These are phyloP conservation scores for Ophiostoma montium DNA, from an alignment of 2,329 filamentous ascomycete genomes.

Conservation along the genomic window DNA sequence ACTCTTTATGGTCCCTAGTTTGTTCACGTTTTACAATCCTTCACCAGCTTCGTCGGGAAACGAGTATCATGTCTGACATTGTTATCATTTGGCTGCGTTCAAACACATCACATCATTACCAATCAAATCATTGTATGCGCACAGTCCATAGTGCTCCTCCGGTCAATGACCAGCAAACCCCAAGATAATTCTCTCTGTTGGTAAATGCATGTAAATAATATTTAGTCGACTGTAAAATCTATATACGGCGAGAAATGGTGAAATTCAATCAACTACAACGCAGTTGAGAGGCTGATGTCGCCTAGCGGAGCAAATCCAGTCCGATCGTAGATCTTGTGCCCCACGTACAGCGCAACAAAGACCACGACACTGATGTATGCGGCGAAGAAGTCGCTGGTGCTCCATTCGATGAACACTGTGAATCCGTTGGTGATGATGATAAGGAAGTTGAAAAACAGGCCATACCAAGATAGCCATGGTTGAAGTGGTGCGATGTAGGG, in stretches of 20 bases:
- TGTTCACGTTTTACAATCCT: too few relatives aligned
- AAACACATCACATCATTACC: too few relatives aligned
- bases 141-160: too few relatives aligned
- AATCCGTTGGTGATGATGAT: slow-evolving; percentile 57
- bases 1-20: too few relatives aligned
- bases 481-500: slow-evolving; percentile 26
- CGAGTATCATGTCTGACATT: too few relatives aligned
- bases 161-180: too few relatives aligned
- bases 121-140: too few relatives aligned
- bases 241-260: background rate
- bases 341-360: slow-evolving; percentile 43
- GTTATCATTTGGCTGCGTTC: too few relatives aligned
- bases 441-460: slow-evolving; percentile 48
- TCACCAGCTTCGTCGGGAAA: too few relatives aligned
- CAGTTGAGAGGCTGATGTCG: background rate
- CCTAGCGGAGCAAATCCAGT: slow-evolving; percentile 2
- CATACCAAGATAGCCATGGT: slow-evolving; percentile 44
- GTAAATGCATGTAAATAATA: too few relatives aligned
- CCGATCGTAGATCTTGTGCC: slow-evolving; percentile 39
- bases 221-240: too few relatives aligned
- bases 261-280: background rate
- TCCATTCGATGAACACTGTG: slow-evolving; percentile 51
- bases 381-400: slow-evolving; percentile 45
- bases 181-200: too few relatives aligned
- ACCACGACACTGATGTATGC: slow-evolving; percentile 53